These are phyloP conservation scores for Ramalina intermedia DNA, from an alignment of 495 filamentous ascomycete species.

Conservation along the genomic window DNA sequence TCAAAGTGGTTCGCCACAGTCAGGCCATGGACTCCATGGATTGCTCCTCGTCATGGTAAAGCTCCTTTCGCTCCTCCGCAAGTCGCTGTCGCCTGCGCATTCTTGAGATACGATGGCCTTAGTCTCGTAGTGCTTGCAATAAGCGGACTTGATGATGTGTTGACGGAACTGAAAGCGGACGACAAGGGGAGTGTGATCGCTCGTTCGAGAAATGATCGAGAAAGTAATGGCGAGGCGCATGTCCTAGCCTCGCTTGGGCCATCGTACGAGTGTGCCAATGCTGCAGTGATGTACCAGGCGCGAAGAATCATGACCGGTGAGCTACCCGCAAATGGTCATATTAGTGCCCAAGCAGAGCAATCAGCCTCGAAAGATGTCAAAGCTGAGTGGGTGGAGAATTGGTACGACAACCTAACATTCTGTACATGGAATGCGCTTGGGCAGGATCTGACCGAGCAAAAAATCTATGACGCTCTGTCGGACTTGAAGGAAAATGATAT, in stretches of 20 bases:
- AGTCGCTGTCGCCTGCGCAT: conserved; percentile 69
- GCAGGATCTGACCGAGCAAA: conserved; percentile 64
- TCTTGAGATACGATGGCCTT: conserved; percentile 57
- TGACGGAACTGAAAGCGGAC: conserved; percentile 55
- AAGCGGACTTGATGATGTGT: conserved; percentile 58
- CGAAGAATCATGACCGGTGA: conserved; percentile 46
- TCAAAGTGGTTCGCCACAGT: conserved; percentile 63
- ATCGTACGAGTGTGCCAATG: conserved; percentile 61
- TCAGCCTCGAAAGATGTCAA: conserved; percentile 33
- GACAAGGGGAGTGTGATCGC: conserved; percentile 49
- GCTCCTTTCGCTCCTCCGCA: conserved; percentile 48
- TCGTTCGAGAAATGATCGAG: conserved; percentile 58
- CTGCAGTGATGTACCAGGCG: conserved; percentile 75
- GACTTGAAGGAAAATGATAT: conserved; percentile 56
- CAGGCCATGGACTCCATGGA: conserved; percentile 69
- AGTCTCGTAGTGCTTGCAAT: conserved; percentile 74
- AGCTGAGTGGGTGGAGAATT: conserved; percentile 66
- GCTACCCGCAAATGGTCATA: conserved; percentile 17
- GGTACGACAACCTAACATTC: conserved; percentile 74
- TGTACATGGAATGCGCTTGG: conserved; percentile 94
- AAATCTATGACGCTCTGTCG: conserved; percentile 60
- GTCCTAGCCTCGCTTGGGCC: conserved; percentile 60
- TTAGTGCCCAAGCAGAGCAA: conserved; percentile 25
- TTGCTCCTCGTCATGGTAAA: conserved; percentile 74
- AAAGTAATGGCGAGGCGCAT: conserved; percentile 34